These are phyloP conservation scores for Taphrina betulina DNA, from an alignment of 1,139 yeast genomes.

Conservation along the genomic window DNA sequence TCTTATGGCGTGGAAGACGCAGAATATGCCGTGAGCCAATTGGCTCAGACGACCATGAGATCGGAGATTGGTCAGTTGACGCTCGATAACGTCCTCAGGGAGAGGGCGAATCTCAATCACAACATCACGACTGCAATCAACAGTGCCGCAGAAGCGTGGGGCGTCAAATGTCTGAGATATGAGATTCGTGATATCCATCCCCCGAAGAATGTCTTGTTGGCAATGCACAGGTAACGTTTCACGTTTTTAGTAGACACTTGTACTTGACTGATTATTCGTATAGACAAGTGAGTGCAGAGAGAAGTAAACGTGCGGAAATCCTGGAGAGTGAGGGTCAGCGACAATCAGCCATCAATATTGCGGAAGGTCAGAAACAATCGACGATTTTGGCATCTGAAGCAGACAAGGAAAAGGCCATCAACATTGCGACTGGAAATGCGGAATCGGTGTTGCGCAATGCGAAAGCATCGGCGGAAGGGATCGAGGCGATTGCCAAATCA, in stretches of 20 bases:
- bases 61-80: constrained; percentile 82
- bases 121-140: constrained; percentile 77
- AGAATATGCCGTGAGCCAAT: constrained; percentile 77
- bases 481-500: constrained; percentile 63
- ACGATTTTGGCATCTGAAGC: constrained; percentile 73
- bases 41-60: constrained; percentile 89
- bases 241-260: too few relatives aligned
- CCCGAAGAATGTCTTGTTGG: constrained; percentile 49
- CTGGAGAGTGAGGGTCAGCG: constrained; percentile 82
- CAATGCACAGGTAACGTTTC: constrained; percentile 32
- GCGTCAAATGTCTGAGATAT: constrained; percentile 76
- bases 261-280: too few relatives aligned
- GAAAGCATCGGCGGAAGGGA: constrained; percentile 74
- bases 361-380: constrained; percentile 75
- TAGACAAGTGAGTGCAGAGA: constrained; percentile 81
- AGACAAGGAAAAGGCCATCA: constrained; percentile 59
- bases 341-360: constrained; percentile 73
- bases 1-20: constrained; percentile 87
- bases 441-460: constrained; percentile 51
- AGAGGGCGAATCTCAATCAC: constrained; percentile 61
- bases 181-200: constrained; percentile 89
- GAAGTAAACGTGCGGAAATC: constrained; percentile 82
- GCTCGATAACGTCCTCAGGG: constrained; percentile 72
- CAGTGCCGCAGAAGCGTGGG: constrained; percentile 86
- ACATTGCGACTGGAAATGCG: constrained; percentile 57